Percentiles rank a stretch among this genome's conserved stretches.
phyloP scores from a whole-genome alignment of 441 rosid genomes.

The Kokia cookei region DNA sequence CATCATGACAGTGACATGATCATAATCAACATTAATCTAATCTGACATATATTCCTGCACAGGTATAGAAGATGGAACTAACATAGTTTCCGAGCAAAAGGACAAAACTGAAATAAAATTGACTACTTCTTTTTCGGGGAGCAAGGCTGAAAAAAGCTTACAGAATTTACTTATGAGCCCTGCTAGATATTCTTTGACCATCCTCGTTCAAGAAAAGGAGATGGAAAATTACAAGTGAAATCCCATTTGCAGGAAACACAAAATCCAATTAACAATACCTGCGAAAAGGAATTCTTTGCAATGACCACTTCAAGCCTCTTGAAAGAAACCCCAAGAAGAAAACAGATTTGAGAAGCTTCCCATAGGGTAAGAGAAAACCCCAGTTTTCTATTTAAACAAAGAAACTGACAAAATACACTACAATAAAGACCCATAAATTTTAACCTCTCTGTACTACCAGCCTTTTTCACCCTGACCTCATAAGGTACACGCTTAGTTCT shows the following conservation, averaged over 20 bases:
- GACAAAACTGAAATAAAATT: background rate
- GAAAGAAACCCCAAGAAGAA: background rate
- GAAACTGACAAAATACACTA: background rate
- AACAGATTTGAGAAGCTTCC: background rate
- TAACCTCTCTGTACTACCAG: background rate
- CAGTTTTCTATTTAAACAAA: background rate
- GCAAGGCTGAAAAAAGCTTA: no score
- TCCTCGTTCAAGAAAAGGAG: background rate
- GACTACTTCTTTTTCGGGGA: background rate
- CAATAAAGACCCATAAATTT: slow-evolving; percentile 15
- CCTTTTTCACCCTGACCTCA: slow-evolving; percentile 35
- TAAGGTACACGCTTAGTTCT: slow-evolving; percentile 81
- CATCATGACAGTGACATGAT: background rate
- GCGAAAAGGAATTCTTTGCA: background rate
- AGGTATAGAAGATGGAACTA: no score
- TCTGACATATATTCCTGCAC: no score
- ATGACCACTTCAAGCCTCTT: background rate
- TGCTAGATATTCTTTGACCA: background rate
- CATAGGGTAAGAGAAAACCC: background rate
- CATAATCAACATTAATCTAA: background rate
- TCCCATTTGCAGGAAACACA: no score
- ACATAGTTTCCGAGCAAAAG: background rate
- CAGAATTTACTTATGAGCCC: background rate
- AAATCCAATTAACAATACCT: no score
- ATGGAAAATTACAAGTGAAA: background rate